phyloP scores from a whole-genome alignment of 2,329 filamentous ascomycete genomes.

The Orbilia quercus region DNA sequence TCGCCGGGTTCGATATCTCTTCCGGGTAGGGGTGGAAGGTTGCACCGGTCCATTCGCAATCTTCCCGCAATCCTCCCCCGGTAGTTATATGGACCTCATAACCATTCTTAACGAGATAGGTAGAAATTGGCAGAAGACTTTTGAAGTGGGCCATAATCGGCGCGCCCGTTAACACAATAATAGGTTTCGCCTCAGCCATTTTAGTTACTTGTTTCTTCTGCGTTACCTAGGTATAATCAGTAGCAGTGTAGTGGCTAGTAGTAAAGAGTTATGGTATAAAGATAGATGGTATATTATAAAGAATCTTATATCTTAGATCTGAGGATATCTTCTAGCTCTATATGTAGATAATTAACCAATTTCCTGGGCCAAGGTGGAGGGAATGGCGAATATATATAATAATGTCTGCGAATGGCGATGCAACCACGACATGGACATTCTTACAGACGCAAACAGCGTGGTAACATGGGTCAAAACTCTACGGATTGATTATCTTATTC shows the following conservation, averaged over 20 bases:
- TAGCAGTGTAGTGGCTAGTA: too few relatives aligned
- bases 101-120: slow-evolving; percentile 63
- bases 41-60: slow-evolving; percentile 63
- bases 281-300: too few relatives aligned
- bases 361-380: too few relatives aligned
- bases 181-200: slow-evolving; percentile 46
- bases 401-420: too few relatives aligned
- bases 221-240: neutral
- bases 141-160: slow-evolving; percentile 54
- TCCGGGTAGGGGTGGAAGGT: slow-evolving; percentile 62
- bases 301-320: too few relatives aligned
- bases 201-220: neutral
- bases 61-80: slow-evolving; percentile 62
- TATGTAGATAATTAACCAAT: too few relatives aligned
- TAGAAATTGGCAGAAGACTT: slow-evolving; percentile 62
- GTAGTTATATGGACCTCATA: slow-evolving; percentile 65
- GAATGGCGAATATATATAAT: too few relatives aligned
- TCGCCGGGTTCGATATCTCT: slow-evolving; percentile 59
- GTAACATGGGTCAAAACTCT: neutral
- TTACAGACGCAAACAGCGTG: too few relatives aligned
- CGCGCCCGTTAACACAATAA: slow-evolving; percentile 39
- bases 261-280: too few relatives aligned
- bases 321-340: too few relatives aligned
- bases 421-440: too few relatives aligned
- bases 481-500: neutral